Percentiles rank a stretch among this genome's conserved stretches.
These are phyloP conservation scores for Lentinula sp. DNA, from an alignment of 768 basidiomycete genomes.

Conservation along the genomic window DNA sequence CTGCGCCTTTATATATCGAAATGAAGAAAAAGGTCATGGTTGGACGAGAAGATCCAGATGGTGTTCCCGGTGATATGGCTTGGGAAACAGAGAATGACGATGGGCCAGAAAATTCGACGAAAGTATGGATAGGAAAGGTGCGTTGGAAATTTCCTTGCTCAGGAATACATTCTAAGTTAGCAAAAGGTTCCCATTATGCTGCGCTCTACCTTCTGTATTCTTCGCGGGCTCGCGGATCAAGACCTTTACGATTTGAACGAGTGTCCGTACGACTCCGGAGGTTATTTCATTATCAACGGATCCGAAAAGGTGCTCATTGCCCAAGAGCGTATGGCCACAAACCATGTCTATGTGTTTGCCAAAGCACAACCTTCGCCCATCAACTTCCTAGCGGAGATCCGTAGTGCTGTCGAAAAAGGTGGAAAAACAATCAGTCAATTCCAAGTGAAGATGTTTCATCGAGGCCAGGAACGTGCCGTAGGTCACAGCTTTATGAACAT, in stretches of 20 bases:
- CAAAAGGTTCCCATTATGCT: constrained; percentile 95
- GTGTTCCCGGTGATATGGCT: constrained; percentile 71
- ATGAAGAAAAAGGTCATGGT: constrained; percentile 83
- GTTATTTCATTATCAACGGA: constrained; percentile 99
- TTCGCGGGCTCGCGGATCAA: constrained; percentile 70
- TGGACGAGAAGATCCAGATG: constrained; percentile 77
- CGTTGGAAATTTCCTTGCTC: constrained; percentile 13
- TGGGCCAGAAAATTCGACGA: constrained; percentile 56
- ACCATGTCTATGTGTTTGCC: constrained; percentile 98
- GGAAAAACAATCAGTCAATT: constrained; percentile 98
- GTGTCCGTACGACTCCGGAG: constrained; percentile 97
- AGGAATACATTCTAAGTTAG: background rate
- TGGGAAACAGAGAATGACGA: constrained; percentile 76
- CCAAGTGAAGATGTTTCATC: constrained; percentile 95
- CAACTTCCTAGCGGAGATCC: constrained; percentile 93
- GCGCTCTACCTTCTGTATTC: constrained; percentile 90
- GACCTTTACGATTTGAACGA: constrained; percentile 91
- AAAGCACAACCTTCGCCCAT: constrained; percentile 96
- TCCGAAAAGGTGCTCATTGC: constrained; percentile 99
- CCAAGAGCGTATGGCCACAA: constrained; percentile 98
- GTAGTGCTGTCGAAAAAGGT: constrained; percentile 95
- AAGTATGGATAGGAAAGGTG: constrained; percentile 95
- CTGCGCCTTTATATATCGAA: constrained; percentile 91
- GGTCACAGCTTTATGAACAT: constrained; percentile 21
- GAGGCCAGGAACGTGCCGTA: constrained; percentile 84